Evolutionary conservation across 2,329 filamentous ascomycete species (phyloP).

Genomic region (Tolypocladium endophyticum): DNA sequence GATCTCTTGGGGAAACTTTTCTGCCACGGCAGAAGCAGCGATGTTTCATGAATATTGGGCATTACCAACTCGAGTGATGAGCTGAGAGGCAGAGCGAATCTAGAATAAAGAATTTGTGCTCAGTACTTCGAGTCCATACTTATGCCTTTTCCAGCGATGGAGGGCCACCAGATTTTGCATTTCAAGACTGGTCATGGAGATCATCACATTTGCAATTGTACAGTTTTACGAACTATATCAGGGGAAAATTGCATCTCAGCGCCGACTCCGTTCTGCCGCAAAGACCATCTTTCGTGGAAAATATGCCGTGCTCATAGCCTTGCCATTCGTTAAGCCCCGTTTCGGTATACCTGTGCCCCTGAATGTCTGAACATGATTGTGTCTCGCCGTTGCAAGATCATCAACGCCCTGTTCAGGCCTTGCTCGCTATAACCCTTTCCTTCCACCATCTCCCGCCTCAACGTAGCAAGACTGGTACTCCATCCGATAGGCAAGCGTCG

Average conservation of each 20-base stretch:
- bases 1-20: neutral
- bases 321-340: conserved; percentile 43
- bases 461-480: conserved; percentile 79
- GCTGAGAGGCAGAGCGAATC: neutral
- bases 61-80: neutral
- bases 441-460: conserved; percentile 86
- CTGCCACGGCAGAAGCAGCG: neutral
- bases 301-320: neutral
- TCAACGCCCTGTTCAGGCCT: conserved; percentile 70
- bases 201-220: neutral
- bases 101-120: neutral
- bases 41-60: neutral
- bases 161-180: neutral
- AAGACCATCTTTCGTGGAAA: neutral
- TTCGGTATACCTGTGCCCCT: conserved; percentile 64
- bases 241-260: neutral
- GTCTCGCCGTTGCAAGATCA: conserved; percentile 78
- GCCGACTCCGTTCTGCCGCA: neutral
- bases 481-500: conserved; percentile 86
- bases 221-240: neutral
- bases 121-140: neutral
- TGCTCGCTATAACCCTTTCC: conserved; percentile 84
- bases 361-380: conserved; percentile 75
- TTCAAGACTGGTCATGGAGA: neutral
- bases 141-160: neutral